Conservation (phyloP, 192 early-diverging fungal genomes). For the Entomortierella lignicola region DNA sequence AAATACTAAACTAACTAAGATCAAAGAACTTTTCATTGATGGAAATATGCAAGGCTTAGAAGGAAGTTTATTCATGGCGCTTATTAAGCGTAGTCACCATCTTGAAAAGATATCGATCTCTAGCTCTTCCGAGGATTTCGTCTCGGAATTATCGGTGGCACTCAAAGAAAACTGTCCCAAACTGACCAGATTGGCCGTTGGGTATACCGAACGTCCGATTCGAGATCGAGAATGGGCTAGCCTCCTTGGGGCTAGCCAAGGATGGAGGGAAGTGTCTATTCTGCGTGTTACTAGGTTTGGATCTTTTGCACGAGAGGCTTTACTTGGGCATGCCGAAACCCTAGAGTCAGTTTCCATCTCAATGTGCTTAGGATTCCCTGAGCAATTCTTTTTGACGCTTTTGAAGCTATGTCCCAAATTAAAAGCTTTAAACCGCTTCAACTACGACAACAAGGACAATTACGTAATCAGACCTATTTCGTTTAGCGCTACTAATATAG, state of each 20-base stretch:
- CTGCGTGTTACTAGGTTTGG: neutral
- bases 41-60: neutral
- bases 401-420: neutral
- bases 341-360: neutral
- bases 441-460: neutral
- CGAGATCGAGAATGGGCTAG: neutral
- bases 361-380: neutral
- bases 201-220: neutral
- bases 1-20: neutral
- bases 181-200: neutral
- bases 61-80: neutral
- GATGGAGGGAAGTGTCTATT: neutral
- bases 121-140: neutral
- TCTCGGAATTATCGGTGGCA: neutral
- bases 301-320: neutral
- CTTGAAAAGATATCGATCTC: conserved; percentile 1
- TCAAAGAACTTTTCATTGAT: conserved; percentile 1
- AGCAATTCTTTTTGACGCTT: neutral
- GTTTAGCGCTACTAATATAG: neutral
- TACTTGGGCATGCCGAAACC: neutral
- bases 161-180: neutral
- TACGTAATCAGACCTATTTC: neutral
- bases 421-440: neutral
- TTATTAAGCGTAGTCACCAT: neutral
- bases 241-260: neutral